Percentiles rank a stretch among this genome's conserved stretches.
Evolutionary conservation across 2,329 filamentous ascomycete species (phyloP).

Genomic region (Cercospora brassicicola): DNA sequence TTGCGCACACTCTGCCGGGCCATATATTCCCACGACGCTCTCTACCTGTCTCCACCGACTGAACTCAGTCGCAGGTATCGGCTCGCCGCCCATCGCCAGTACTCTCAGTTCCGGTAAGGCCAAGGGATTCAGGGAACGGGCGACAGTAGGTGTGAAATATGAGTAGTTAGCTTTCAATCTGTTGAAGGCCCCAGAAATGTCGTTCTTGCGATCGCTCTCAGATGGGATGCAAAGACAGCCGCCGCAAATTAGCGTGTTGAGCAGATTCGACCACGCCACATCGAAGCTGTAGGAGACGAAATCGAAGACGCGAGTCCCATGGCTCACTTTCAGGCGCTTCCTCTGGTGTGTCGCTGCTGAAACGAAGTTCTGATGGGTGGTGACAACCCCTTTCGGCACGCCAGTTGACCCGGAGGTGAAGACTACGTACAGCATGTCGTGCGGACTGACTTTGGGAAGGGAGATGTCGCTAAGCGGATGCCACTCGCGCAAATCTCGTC

Average conservation of each 20-base stretch:
- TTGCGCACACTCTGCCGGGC: slow-evolving; percentile 42
- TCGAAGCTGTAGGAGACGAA: slow-evolving; percentile 24
- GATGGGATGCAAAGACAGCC: slow-evolving; percentile 25
- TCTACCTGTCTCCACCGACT: slow-evolving; percentile 42
- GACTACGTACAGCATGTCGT: slow-evolving; percentile 12
- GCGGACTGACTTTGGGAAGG: slow-evolving; percentile 2
- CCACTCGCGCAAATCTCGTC: background rate
- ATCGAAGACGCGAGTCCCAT: slow-evolving; percentile 19
- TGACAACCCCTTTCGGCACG: slow-evolving; percentile 22
- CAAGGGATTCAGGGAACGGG: slow-evolving; percentile 45
- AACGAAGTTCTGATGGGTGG: slow-evolving; percentile 15
- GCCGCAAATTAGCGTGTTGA: slow-evolving; percentile 21
- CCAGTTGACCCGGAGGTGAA: slow-evolving; percentile 26
- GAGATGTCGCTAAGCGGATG: background rate
- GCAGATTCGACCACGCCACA: slow-evolving; percentile 18
- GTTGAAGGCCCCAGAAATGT: slow-evolving; percentile 40
- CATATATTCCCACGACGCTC: slow-evolving; percentile 47
- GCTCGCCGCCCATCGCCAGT: slow-evolving; percentile 40
- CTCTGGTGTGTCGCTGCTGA: slow-evolving; percentile 9
- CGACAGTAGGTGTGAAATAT: slow-evolving; percentile 59
- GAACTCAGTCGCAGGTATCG: slow-evolving; percentile 42
- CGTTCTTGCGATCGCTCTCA: slow-evolving; percentile 9
- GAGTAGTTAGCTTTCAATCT: slow-evolving; percentile 38
- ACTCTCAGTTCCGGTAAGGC: slow-evolving; percentile 5
- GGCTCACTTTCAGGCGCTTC: slow-evolving; percentile 5